A percentile compares a stretch with the other conserved stretches of the same genome.
phyloP scores from a whole-genome alignment of 805 yeast genomes.

The Starmerella gropengiesseri region DNA sequence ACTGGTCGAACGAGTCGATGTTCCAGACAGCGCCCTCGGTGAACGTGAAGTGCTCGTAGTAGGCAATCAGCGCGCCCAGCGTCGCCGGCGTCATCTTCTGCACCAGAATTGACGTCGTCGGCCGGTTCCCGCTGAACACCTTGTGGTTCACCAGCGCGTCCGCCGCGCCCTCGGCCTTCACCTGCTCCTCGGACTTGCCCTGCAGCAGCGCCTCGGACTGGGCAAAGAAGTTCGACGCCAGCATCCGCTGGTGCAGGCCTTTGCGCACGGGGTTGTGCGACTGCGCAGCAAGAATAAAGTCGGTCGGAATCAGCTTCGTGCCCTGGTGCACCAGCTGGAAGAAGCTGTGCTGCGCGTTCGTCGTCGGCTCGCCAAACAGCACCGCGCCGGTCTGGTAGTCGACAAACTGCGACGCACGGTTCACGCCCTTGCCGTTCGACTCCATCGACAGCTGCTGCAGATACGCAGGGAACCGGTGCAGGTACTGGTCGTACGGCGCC shows the following conservation, averaged over 20 bases:
- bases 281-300: constrained; percentile 92
- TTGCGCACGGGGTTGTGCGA: constrained; percentile 94
- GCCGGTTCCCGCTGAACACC: constrained; percentile 95
- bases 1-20: constrained; percentile 98
- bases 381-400: constrained; percentile 93
- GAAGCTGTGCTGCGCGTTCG: constrained; percentile 98
- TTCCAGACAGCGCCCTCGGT: constrained; percentile 99
- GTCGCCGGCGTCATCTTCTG: constrained; percentile 95
- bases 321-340: constrained; percentile 99
- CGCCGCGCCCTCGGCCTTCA: constrained; percentile 78
- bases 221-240: constrained; percentile 98
- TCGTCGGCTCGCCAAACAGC: constrained; percentile 96
- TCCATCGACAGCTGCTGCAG: constrained; percentile 98
- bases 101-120: constrained; percentile 92
- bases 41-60: constrained; percentile 94
- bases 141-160: constrained; percentile 88
- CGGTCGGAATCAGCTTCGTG: constrained; percentile 92
- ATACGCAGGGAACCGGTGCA: constrained; percentile 99
- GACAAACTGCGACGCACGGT: constrained; percentile 83
- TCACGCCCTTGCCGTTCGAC: constrained; percentile 95
- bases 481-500: constrained; percentile 97
- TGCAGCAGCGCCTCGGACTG: constrained; percentile 96
- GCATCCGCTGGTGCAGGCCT: constrained; percentile 92
- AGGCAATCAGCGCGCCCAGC: constrained; percentile 90
- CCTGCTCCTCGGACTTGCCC: constrained; percentile 73